These are phyloP conservation scores for Aspergillus tubingensis DNA, from an alignment of 2,329 filamentous ascomycete species.

Conservation along the genomic window DNA sequence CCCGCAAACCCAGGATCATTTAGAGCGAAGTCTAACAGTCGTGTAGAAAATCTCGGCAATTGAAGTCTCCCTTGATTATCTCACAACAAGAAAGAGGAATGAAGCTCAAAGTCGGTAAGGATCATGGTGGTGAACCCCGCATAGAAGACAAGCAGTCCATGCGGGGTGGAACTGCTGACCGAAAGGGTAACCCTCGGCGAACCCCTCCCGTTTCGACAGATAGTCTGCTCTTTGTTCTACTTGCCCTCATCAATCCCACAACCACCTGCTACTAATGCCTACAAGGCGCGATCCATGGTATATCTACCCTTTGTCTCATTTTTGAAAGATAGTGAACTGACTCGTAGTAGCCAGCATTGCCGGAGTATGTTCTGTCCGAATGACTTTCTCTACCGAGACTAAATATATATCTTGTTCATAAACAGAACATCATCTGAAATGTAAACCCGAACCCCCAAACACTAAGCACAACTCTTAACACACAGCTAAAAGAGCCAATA, in stretches of 20 bases:
- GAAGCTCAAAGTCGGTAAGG: not conserved
- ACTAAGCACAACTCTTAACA: no score
- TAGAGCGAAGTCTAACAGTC: no score
- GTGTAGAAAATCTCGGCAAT: no score
- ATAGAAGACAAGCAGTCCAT: not conserved
- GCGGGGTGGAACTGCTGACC: conserved; percentile 6
- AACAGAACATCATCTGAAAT: conserved; percentile 4
- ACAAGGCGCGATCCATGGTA: conserved; percentile 9
- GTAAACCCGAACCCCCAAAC: not conserved
- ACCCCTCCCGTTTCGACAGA: not conserved
- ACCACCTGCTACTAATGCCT: not conserved
- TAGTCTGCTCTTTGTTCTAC: not conserved
- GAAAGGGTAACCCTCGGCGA: not conserved
- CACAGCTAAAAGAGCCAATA: no score
- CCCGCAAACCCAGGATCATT: no score
- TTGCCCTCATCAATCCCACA: not conserved
- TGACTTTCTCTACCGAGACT: not conserved
- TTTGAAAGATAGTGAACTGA: no score
- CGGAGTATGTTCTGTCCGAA: conserved; percentile 13
- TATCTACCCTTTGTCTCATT: not conserved
- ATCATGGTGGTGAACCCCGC: not conserved
- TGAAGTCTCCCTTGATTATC: no score
- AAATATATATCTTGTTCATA: not conserved
- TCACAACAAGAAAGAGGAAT: no score
- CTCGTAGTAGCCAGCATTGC: conserved; percentile 14